phyloP scores from a whole-genome alignment of 257 asterid genomes.

The Marsdenia floribunda region DNA sequence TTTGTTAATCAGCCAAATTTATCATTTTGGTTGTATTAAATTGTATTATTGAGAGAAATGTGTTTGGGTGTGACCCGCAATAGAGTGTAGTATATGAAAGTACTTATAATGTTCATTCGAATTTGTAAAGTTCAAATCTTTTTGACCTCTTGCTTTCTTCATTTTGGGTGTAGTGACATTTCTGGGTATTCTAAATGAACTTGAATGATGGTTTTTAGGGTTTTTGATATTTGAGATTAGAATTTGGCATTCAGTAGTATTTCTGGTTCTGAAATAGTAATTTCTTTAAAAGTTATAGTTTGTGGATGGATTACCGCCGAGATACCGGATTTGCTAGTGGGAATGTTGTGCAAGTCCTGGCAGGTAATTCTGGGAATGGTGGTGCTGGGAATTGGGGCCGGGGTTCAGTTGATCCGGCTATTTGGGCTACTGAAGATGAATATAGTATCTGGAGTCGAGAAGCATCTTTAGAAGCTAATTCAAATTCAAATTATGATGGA shows the following conservation, averaged over 20 bases:
- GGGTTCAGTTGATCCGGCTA: constrained; percentile 36
- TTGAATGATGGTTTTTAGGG: constrained; percentile 4
- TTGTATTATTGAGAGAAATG: background rate
- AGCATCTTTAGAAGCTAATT: constrained; percentile 35
- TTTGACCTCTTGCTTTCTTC: background rate
- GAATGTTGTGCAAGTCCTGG: constrained; percentile 49
- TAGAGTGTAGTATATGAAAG: background rate
- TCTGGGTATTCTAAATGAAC: background rate
- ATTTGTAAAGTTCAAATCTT: background rate
- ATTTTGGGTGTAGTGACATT: background rate
- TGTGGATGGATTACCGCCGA: constrained; percentile 47
- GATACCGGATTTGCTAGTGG: constrained; percentile 42
- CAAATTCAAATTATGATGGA: constrained; percentile 49
- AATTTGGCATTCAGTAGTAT: background rate
- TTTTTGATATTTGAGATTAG: background rate
- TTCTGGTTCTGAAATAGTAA: background rate
- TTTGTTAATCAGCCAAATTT: background rate
- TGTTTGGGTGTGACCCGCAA: background rate
- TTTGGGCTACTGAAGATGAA: constrained; percentile 79
- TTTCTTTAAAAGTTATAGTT: background rate
- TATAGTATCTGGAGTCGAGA: constrained; percentile 52
- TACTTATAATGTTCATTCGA: background rate
- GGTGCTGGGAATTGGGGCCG: constrained; percentile 46
- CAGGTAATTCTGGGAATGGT: constrained; percentile 34
- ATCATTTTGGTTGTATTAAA: background rate